phyloP scores from a whole-genome alignment of 1,284 basidiomycete genomes.

The Irpex rosettiformis region DNA sequence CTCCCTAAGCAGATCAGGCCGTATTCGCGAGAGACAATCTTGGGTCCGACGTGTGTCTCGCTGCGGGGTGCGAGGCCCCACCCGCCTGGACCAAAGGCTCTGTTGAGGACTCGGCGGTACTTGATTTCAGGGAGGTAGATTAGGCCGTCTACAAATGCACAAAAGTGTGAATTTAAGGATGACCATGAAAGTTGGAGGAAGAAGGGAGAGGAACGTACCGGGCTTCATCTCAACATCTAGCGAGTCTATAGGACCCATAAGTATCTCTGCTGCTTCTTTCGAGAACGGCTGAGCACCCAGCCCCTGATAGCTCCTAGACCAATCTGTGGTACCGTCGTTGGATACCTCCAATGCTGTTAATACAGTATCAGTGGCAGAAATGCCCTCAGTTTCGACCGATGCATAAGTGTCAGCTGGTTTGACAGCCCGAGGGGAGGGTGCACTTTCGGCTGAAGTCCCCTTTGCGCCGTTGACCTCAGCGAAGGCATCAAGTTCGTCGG shows the following conservation, averaged over 20 bases:
- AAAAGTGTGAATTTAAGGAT: background rate
- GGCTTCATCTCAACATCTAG: constrained; percentile 93
- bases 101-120: constrained; percentile 92
- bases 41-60: constrained; percentile 88
- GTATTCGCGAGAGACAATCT: constrained; percentile 91
- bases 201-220: constrained; percentile 46
- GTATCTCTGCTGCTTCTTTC: constrained; percentile 68
- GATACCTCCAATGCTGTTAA: constrained; percentile 3
- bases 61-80: constrained; percentile 96
- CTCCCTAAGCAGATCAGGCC: constrained; percentile 94
- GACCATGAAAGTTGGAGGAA: background rate
- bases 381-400: background rate
- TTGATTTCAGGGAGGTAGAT: constrained; percentile 98
- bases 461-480: constrained; percentile 1
- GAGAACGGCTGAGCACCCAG: constrained; percentile 79
- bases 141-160: constrained; percentile 80
- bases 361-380: background rate
- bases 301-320: constrained; percentile 88
- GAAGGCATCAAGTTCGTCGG: constrained; percentile 1
- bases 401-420: background rate
- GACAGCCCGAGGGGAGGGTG: background rate
- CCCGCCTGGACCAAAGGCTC: constrained; percentile 93
- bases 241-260: constrained; percentile 75
- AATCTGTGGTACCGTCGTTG: constrained; percentile 47
- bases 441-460: background rate